Base-by-base conservation (phyloP, 2,329 filamentous ascomycete genomes). In the Nemania sp. region DNA sequence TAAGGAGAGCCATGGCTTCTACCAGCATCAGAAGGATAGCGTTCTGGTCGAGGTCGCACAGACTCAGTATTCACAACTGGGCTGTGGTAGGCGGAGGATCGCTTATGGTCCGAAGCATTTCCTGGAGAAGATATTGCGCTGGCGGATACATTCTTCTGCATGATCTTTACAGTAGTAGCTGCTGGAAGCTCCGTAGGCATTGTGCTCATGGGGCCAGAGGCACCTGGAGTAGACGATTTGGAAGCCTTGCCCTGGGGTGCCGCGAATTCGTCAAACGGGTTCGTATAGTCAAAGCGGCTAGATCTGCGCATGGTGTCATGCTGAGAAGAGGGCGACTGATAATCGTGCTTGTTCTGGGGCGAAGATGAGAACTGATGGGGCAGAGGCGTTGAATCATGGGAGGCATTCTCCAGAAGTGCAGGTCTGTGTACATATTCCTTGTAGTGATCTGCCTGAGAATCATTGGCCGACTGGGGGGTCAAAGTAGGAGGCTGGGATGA, bases 91-190 rank as follows among this genome's bases (percentile, higher is more conserved):
- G 36, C 70, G 68, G 48, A 70, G 61, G 20, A 37, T 23, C 52
- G 54, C 34, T 54, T 58, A 20, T 57, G 34, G 15, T 57, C 54
- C 6, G 57, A 53, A 24, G 31, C 40, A 37, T 60, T 56, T 30
- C 50, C 54, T 5, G 53, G 75, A 54, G 46, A 73, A 72, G 68
- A 68, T 19, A 57, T 66, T 57, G 44, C 72, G 57, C 64, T 72
- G 20, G 33, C 23, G 49, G 62, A 66, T 51, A 74, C 73, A 69
- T 82, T 83, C 68, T 82, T 82, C 68, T 81, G 80, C 22, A 81
- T 67, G 52, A 80, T 76, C 61, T 81, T 77, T 52, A 78, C 73
- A 37, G 72, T 66, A 19, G 73, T 68, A 46, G 68, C 66, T 22
- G 70, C 66, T 24, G 70, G 57, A 34, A 56, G 57, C 59, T 61